Percentiles rank a stretch among this genome's conserved stretches.
These are phyloP conservation scores for Ustilago curta DNA, from an alignment of 1,284 basidiomycete genomes.

Conservation along the genomic window DNA sequence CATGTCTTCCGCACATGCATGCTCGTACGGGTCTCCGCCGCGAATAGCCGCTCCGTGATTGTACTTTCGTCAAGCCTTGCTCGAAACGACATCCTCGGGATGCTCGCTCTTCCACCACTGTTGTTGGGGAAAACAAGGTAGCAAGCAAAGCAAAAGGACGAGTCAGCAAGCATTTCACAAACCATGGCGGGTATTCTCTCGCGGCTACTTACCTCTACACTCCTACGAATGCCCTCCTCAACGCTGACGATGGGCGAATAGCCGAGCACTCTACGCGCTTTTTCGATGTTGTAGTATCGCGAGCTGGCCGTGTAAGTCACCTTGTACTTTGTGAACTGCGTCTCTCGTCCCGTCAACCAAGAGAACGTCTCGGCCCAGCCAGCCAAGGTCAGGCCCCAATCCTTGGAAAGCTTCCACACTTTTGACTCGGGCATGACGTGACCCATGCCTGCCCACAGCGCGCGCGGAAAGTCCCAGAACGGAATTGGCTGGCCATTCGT, in stretches of 20 bases:
- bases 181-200: background rate
- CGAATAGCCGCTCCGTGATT: background rate
- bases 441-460: constrained; percentile 78
- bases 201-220: constrained; percentile 72
- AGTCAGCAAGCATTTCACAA: background rate
- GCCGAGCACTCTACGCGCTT: constrained; percentile 87
- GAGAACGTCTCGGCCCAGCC: constrained; percentile 78
- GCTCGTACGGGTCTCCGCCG: background rate
- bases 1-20: constrained; percentile 1
- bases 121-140: background rate
- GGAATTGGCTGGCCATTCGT: constrained; percentile 95
- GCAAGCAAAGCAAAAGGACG: background rate
- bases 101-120: constrained; percentile 57
- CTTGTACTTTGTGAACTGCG: constrained; percentile 89
- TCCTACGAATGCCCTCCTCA: constrained; percentile 85
- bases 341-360: constrained; percentile 81
- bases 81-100: constrained; percentile 40
- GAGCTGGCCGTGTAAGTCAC: constrained; percentile 77
- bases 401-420: constrained; percentile 58
- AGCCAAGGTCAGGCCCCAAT: constrained; percentile 55
- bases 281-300: constrained; percentile 95
- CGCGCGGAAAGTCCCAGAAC: constrained; percentile 94
- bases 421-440: constrained; percentile 46
- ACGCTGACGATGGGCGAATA: constrained; percentile 92
- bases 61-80: constrained; percentile 30